A percentile compares a stretch with the other conserved stretches of the same genome.
Evolutionary conservation across 83 land plant species (phyloP).

Genomic region (Picea mariana): DNA sequence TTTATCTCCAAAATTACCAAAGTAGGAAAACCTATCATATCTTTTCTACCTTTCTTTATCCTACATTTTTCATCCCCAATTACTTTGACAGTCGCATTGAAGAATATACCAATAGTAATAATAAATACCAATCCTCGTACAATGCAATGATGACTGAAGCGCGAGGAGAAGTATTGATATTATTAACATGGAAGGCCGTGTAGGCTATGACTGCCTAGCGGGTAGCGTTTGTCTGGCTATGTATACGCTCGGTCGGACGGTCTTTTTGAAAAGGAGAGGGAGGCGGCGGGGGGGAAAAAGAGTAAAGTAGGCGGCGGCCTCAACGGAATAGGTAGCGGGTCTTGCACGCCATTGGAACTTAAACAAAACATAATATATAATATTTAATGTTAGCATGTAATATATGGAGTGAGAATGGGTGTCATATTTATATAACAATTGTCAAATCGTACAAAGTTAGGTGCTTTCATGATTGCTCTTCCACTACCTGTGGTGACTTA

Average conservation of each 20-base stretch:
- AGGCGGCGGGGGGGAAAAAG: neutral
- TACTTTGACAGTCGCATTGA: no score
- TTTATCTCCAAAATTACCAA: no score
- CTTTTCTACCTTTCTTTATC: no score
- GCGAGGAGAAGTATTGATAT: neutral
- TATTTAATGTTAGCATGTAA: neutral
- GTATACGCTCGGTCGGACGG: neutral
- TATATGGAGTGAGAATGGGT: neutral
- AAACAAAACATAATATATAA: neutral
- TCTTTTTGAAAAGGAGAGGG: neutral
- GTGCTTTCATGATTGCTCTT: conserved; percentile 12
- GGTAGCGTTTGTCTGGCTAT: no score
- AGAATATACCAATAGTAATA: no score
- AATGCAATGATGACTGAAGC: conserved; percentile 10
- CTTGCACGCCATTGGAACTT: conserved; percentile 18
- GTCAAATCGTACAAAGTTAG: conserved; percentile 19
- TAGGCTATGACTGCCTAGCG: no score
- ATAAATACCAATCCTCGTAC: no score
- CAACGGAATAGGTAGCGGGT: conserved; percentile 4
- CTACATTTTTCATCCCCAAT: no score
- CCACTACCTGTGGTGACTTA: conserved; percentile 14
- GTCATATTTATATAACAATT: neutral
- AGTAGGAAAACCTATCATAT: no score
- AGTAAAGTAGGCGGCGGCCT: no score
- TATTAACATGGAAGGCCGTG: no score